A percentile compares a stretch with the other conserved stretches of the same genome.
Conservation (phyloP, 176 grass and related monocot genomes). For the Panicum miliaceum region DNA sequence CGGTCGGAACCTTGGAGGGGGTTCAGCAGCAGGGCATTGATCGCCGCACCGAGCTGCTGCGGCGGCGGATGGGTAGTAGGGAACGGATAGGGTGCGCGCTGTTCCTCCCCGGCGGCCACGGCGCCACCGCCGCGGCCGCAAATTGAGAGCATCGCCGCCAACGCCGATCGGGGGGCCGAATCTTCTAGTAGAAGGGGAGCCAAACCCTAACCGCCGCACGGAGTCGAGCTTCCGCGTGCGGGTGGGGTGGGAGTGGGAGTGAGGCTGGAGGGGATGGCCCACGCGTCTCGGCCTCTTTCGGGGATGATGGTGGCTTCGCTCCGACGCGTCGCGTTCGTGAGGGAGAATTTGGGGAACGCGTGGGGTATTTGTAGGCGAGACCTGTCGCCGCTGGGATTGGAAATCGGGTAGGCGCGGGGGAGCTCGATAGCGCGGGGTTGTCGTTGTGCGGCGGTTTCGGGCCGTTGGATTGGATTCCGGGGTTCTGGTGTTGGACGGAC, state of each 20-base stretch:
- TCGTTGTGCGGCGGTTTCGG: not conserved
- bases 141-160: conserved; percentile 15
- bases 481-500: not conserved
- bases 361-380: not conserved
- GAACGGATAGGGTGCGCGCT: not conserved
- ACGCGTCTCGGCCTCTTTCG: not conserved
- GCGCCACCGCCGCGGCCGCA: not conserved
- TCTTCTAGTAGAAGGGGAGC: not conserved
- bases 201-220: conserved; percentile 33
- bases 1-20: conserved; percentile 19
- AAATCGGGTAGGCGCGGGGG: not conserved
- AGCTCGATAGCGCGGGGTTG: no score
- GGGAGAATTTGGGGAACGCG: not conserved
- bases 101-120: not conserved
- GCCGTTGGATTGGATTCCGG: not conserved
- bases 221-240: conserved; percentile 29
- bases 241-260: not conserved
- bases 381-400: not conserved
- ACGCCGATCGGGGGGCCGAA: not conserved
- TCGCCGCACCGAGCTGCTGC: conserved; percentile 22
- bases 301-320: not conserved
- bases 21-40: conserved; percentile 4
- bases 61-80: not conserved
- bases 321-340: not conserved
- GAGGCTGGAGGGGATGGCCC: not conserved